phyloP scores from a whole-genome alignment of 1,284 basidiomycete species.

The Boletellus deceptivus region DNA sequence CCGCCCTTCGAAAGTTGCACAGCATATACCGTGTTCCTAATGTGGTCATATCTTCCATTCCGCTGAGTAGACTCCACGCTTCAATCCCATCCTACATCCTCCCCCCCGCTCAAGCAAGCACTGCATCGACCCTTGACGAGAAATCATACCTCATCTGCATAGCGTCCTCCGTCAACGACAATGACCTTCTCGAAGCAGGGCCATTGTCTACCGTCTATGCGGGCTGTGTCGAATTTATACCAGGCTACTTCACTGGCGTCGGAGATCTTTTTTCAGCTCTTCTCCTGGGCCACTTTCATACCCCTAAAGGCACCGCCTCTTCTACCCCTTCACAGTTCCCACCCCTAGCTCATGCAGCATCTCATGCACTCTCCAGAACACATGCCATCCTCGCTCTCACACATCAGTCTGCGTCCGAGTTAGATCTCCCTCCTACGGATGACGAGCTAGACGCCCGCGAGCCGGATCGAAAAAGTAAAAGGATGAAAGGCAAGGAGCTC shows the following conservation, averaged over 20 bases:
- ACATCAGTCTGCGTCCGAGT: conserved; percentile 48
- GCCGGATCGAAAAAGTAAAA: conserved; percentile 59
- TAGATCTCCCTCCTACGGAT: conserved; percentile 62
- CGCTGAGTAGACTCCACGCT: conserved; percentile 55
- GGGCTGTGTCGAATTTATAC: conserved; percentile 74
- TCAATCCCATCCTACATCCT: conserved; percentile 47
- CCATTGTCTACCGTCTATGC: conserved; percentile 55
- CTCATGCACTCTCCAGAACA: conserved; percentile 78
- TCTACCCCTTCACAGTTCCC: conserved; percentile 13
- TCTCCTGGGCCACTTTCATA: conserved; percentile 78
- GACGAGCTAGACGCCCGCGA: conserved; percentile 69
- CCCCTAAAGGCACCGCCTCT: conserved; percentile 20
- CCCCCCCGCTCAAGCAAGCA: conserved; percentile 13
- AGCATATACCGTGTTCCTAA: conserved; percentile 73
- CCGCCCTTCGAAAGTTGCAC: conserved; percentile 77
- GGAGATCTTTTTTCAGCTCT: conserved; percentile 97
- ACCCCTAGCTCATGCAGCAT: conserved; percentile 47
- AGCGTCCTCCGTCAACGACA: conserved; percentile 48
- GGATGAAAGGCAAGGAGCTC: conserved; percentile 83
- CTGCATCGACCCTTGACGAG: conserved; percentile 20
- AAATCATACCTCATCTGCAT: conserved; percentile 72
- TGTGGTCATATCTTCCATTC: conserved; percentile 91
- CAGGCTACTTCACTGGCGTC: conserved; percentile 94
- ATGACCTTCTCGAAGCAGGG: conserved; percentile 10
- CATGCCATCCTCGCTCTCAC: conserved; percentile 82